Base-by-base conservation (phyloP, 768 basidiomycete genomes). In the Mrakia gelida region DNA sequence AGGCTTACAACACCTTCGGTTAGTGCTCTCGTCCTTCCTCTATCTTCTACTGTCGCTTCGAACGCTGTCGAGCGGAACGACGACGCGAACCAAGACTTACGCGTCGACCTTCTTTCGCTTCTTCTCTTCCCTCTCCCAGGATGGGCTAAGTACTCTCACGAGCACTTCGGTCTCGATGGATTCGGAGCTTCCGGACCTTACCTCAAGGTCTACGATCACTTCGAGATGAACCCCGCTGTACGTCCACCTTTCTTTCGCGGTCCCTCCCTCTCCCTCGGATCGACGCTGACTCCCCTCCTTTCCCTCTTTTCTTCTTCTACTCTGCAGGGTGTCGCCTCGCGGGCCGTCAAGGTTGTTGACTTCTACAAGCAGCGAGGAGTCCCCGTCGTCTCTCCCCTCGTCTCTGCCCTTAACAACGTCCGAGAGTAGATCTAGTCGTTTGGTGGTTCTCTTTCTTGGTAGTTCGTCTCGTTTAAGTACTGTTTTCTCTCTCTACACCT, bases 161-260 rank as follows among this genome's bases (percentile, higher is more conserved):
- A 95, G 86, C 89, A 84, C 82, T 83, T 84, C 77, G 85, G 84
- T 76, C 81, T 86, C 86, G 83, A 84, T 85, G 88, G 87, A 49
- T 97, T 92, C 91, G 94, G 94, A 83, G 90, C 92, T 23, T 95
- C 94, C 28, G 94, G 92, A 74, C 94, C 95, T 16, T 94, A 93
- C 83, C 88, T 90, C 85, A 88, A 94, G 86, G 91, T 95, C 18
- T 97, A 97, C 84, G 92, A 92, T 88, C 67, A 83, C 82, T 84
- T 83, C 79, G 84, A 82, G 77, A 71, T 83, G 70, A 83, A 81
- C 78, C 81, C 81, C 15, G 81, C 81, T 84, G 65, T 88, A 94
- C 32, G 90, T 92, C 81, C 91, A 94, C 88, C 94, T 89, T 93
- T 79, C 88, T 87, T 73, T 38, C 45, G n/a, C n/a, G n/a, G n/a